These are phyloP conservation scores for Lentinula boryana DNA, from an alignment of 768 basidiomycete species.

Conservation along the genomic window DNA sequence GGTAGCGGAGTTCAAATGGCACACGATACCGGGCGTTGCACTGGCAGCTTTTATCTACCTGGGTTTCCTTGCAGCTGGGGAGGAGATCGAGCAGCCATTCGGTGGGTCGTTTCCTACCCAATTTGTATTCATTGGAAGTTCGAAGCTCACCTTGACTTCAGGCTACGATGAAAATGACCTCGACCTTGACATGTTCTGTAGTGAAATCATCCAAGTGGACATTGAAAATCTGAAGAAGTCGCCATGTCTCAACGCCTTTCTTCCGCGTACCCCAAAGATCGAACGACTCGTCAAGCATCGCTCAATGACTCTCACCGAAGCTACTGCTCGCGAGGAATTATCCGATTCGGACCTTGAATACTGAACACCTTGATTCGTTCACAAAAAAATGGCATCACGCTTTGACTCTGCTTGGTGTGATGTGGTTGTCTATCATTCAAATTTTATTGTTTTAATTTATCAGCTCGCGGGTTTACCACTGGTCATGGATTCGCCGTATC, in stretches of 20 bases:
- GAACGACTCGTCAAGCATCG: background rate
- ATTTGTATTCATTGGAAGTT: background rate
- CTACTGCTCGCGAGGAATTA: background rate
- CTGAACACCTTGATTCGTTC: background rate
- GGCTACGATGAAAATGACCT: conserved; percentile 28
- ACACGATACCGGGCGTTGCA: conserved; percentile 59
- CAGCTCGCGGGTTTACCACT: background rate
- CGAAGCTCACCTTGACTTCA: background rate
- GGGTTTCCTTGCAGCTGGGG: conserved; percentile 69
- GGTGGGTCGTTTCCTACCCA: conserved; percentile 28
- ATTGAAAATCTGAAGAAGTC: conserved; percentile 27
- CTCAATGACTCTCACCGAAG: conserved; percentile 8
- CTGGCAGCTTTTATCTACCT: conserved; percentile 69
- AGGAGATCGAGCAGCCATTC: conserved; percentile 67
- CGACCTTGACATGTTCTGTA: conserved; percentile 36
- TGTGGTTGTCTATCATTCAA: background rate
- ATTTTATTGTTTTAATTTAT: background rate
- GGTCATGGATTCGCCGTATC: background rate
- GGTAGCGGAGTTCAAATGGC: conserved; percentile 53
- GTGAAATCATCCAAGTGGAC: conserved; percentile 30
- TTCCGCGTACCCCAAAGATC: conserved; percentile 1
- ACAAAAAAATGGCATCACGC: background rate
- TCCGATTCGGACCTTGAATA: background rate
- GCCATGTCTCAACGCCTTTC: conserved; percentile 23
- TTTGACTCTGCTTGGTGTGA: background rate